Conservation (phyloP, 1,284 basidiomycete genomes). For the Fistulinella cinereoalba region DNA sequence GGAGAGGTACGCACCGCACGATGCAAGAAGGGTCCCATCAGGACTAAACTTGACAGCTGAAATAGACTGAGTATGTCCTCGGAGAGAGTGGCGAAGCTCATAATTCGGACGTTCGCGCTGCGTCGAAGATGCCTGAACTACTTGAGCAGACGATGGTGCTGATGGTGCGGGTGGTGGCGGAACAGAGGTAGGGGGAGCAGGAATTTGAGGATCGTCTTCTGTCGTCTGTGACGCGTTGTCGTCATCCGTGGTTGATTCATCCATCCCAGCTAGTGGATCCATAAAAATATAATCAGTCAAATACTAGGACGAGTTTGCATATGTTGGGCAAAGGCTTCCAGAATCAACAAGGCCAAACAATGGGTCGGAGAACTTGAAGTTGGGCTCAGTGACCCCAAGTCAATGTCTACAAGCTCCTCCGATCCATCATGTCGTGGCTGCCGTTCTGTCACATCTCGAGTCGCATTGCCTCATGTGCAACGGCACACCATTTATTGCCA, state of each 20-base stretch:
- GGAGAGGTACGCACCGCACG: slow-evolving; percentile 58
- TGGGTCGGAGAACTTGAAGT: too few relatives aligned
- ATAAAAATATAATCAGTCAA: slow-evolving; percentile 9
- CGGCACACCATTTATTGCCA: not conserved
- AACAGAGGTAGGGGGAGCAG: slow-evolving; percentile 41
- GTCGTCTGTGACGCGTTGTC: slow-evolving; percentile 78
- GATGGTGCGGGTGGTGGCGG: slow-evolving; percentile 37
- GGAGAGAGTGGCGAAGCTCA: slow-evolving; percentile 59
- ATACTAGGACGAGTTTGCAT: slow-evolving; percentile 19
- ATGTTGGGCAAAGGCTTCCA: slow-evolving; percentile 23
- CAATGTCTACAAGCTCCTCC: not conserved
- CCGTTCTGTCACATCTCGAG: not conserved
- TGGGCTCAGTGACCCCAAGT: not conserved
- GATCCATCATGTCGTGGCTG: slow-evolving; percentile 14
- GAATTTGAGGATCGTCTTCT: slow-evolving; percentile 76
- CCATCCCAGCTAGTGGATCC: slow-evolving; percentile 42
- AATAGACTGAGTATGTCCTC: slow-evolving; percentile 73
- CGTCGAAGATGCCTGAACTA: slow-evolving; percentile 19
- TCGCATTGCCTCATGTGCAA: not conserved
- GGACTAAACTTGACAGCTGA: slow-evolving; percentile 84
- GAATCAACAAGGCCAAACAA: slow-evolving; percentile 24
- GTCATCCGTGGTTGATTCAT: slow-evolving; percentile 74
- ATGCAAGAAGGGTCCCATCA: slow-evolving; percentile 76
- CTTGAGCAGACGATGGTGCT: slow-evolving; percentile 28
- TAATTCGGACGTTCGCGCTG: slow-evolving; percentile 66